phyloP scores from a whole-genome alignment of 108 stramenopile genomes.

The Thalassiosira profunda region DNA sequence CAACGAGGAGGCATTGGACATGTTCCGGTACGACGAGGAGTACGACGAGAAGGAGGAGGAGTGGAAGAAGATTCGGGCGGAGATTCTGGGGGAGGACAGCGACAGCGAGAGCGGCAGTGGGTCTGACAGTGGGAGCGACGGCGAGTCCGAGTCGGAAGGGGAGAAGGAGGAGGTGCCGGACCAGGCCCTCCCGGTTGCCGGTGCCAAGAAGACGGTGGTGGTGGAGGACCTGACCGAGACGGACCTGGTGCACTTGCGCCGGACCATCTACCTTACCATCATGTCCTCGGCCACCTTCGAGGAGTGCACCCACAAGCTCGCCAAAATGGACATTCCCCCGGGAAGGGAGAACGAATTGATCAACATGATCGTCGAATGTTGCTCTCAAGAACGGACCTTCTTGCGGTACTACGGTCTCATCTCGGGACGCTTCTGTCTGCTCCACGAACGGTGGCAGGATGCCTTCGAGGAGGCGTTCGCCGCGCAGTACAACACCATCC shows the following conservation, averaged over 20 bases:
- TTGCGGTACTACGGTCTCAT: slow-evolving; percentile 96
- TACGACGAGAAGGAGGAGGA: slow-evolving; percentile 89
- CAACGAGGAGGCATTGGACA: slow-evolving; percentile 90
- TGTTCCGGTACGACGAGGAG: slow-evolving; percentile 78
- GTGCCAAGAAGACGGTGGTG: slow-evolving; percentile 47
- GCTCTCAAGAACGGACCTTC: slow-evolving; percentile 97
- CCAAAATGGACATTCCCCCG: slow-evolving; percentile 92
- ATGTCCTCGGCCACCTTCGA: slow-evolving; percentile 99
- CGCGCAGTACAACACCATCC: slow-evolving; percentile 93
- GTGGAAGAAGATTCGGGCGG: slow-evolving; percentile 89
- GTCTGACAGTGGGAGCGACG: slow-evolving; percentile 47
- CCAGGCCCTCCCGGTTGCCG: slow-evolving; percentile 10
- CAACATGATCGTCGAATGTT: slow-evolving; percentile 99
- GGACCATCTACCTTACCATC: slow-evolving; percentile 99
- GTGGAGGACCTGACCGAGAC: slow-evolving; percentile 88
- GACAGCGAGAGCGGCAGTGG: slow-evolving; percentile 46
- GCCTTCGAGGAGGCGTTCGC: slow-evolving; percentile 91
- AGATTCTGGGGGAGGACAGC: slow-evolving; percentile 93
- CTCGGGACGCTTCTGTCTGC: slow-evolving; percentile 94
- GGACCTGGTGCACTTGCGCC: slow-evolving; percentile 96
- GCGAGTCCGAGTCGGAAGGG: slow-evolving; percentile 59
- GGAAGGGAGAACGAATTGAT: slow-evolving; percentile 90
- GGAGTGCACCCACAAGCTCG: slow-evolving; percentile 98
- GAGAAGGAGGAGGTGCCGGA: slow-evolving; percentile 58
- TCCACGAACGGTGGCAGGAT: slow-evolving; percentile 88